These are phyloP conservation scores for Sporodiniella umbellata DNA, from an alignment of 371 early-diverging fungal species.

Conservation along the genomic window DNA sequence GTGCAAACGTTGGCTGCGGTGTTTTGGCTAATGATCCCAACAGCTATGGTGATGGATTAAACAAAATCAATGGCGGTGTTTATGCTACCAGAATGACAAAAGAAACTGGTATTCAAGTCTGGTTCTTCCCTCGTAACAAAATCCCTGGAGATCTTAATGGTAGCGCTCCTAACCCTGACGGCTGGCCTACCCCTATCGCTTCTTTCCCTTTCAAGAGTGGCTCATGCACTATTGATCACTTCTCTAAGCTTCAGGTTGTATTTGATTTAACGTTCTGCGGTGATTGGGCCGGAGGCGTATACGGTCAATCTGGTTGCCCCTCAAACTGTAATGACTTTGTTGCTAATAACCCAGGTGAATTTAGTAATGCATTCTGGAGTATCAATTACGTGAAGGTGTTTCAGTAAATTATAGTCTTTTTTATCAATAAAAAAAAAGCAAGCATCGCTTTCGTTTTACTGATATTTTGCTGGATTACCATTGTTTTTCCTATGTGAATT, in stretches of 20 bases:
- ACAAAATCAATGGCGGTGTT: constrained; percentile 34
- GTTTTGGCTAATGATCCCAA: neutral
- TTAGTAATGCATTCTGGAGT: constrained; percentile 18
- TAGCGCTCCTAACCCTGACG: constrained; percentile 19
- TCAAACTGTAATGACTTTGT: constrained; percentile 17
- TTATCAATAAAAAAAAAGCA: neutral
- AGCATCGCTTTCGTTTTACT: no score
- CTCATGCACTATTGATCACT: constrained; percentile 10
- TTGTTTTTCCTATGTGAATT: no score
- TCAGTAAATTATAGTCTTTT: neutral
- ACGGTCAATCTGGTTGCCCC: constrained; percentile 12
- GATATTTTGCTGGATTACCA: no score
- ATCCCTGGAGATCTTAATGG: constrained; percentile 31
- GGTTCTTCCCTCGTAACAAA: constrained; percentile 22
- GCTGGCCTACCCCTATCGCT: constrained; percentile 29
- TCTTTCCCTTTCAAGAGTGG: constrained; percentile 17
- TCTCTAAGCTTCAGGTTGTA: constrained; percentile 9
- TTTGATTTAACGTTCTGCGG: constrained; percentile 22
- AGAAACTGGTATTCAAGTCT: constrained; percentile 23
- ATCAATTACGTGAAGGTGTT: constrained; percentile 21
- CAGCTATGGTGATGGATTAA: constrained; percentile 31
- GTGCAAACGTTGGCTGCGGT: constrained; percentile 26
- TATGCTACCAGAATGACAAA: constrained; percentile 30
- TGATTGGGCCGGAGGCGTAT: constrained; percentile 19
- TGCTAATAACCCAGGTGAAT: constrained; percentile 8